A percentile compares a stretch with the other conserved stretches of the same genome.
Evolutionary conservation across 2,329 filamentous ascomycete species (phyloP).

Genomic region (Amylocarpus encephaloides): DNA sequence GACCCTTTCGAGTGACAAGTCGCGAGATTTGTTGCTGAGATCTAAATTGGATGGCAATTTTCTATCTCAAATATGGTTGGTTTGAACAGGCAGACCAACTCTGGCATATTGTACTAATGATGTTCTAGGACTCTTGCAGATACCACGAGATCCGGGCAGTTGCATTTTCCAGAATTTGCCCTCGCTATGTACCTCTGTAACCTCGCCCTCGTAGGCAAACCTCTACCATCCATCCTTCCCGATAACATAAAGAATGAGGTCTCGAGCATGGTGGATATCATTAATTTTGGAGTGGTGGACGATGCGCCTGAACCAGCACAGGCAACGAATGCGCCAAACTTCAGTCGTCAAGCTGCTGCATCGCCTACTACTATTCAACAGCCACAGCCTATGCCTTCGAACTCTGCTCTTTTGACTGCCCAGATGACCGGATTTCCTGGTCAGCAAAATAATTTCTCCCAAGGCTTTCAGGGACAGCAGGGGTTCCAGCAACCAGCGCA

Average conservation of each 20-base stretch:
- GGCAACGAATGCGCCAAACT: conserved; percentile 63
- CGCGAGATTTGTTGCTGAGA: conserved; percentile 78
- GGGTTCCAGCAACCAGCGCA: conserved; percentile 42
- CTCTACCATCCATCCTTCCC: conserved; percentile 67
- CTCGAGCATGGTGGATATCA: conserved; percentile 99
- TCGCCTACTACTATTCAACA: conserved; percentile 55
- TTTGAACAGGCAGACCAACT: conserved; percentile 2
- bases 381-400: conserved; percentile 69
- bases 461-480: conserved; percentile 38
- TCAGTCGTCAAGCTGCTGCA: conserved; percentile 49
- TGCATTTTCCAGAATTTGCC: conserved; percentile 96
- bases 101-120: conserved; percentile 18
- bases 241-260: conserved; percentile 93
- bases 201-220: conserved; percentile 79
- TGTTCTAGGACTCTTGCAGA: conserved; percentile 73
- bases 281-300: conserved; percentile 86
- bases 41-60: conserved; percentile 84
- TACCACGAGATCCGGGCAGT: conserved; percentile 90
- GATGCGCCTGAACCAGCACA: conserved; percentile 49
- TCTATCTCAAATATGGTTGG: conserved; percentile 86
- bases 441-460: conserved; percentile 40
- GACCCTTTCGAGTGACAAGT: conserved; percentile 87
- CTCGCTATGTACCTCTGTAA: conserved; percentile 99
- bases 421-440: conserved; percentile 64
- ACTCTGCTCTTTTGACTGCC: conserved; percentile 54